Base-by-base conservation (phyloP, 345 rosid species). In the Trapa bicornis region DNA sequence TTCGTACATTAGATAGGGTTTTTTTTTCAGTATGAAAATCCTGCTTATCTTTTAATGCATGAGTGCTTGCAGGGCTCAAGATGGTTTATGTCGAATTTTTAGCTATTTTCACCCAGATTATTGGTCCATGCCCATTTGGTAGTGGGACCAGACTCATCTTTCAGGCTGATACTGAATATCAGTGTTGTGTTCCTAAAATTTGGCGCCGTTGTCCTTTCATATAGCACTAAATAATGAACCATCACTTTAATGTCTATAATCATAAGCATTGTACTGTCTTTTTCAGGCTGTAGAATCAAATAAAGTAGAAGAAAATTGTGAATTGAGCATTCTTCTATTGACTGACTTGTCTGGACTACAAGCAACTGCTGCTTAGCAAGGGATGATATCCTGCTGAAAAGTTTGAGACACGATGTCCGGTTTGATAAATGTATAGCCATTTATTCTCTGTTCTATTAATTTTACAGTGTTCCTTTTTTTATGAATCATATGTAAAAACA, bases 391-490 rank as follows among this genome's bases (percentile, higher is more conserved):
- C 82, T 76, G 79, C 83, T 75, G 74, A 78, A 62, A 33, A 75
- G 74, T 72, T 82, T 83, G 81, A 84, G 81, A 78, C 72, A 79
- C 89, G 76, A 93, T 93, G 98, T 93, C 97, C 74, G 94, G 94
- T 70, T 80, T 89, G 81, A 90, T 90, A 75, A 92, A 93, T 85
- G 98, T 93, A 93, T 56, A 62, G 72, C 39, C 71, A 69, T 76
- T 60, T 13, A 65, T 57, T 15, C 10, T 32, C 16, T 48, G 50
- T 62, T 22, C 29, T 69, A 42, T 56, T 41, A 38, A 47, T 45
- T 39, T 10, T n/a, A 33, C 38, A n/a, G 16, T 47, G 33, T 54
- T 22, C 60, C 29, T 54, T 54, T 54, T 54, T n/a, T 7, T 54
- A 11, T 54, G 60, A 8, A 33, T n/a, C 60, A 1, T n/a, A 54